Base-by-base conservation (phyloP, 345 rosid species). In the Combretum micranthum region DNA sequence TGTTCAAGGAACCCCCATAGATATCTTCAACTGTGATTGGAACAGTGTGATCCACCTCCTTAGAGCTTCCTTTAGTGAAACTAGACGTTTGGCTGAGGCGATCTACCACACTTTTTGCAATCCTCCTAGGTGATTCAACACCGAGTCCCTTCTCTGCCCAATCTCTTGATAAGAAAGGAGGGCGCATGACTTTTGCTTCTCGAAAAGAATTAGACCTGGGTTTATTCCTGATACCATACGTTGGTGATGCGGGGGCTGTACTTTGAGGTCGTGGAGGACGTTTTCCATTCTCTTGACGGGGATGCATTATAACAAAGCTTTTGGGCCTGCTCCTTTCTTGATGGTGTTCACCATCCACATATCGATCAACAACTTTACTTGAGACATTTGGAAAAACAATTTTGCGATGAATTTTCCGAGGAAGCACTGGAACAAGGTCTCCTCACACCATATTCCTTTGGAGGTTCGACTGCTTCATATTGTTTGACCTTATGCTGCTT, bases 271-370 rank as follows among this genome's bases (percentile, higher is more conserved):
- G 74, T 15, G 97, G 94, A 3, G 96, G 94, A 64, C 73, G 91
- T 71, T 66, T 77, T 66, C 83, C 72, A 46, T 64, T 77, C 21
- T 71, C 68, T 44, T 57, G 71, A 52, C 77, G 83, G 44, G 61
- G 57, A 70, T 65, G 53, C 63, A 67, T 71, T 70, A 75, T 78
- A 52, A 44, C 77, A 50, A 79, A 69, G 64, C 53, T 53, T 48
- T 72, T 74, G 47, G 74, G 70, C 73, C 72, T 75, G 60, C 72
- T 77, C 44, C 68, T 82, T 64, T 79, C 96, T 51, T 69, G 75
- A 60, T 77, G 79, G 71, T 89, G 90, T 71, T 94, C 99, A 45
- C 94, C 99, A 74, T 85, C 99, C n/a, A n/a, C n/a, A 73, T 80
- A 94, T 45, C 92, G 88, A 64, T 94, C 97, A 72, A 90, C 69